Percentiles rank a stretch among this genome's conserved stretches.
phyloP scores from a whole-genome alignment of 257 asterid genomes.

The Leonotis leonurus region DNA sequence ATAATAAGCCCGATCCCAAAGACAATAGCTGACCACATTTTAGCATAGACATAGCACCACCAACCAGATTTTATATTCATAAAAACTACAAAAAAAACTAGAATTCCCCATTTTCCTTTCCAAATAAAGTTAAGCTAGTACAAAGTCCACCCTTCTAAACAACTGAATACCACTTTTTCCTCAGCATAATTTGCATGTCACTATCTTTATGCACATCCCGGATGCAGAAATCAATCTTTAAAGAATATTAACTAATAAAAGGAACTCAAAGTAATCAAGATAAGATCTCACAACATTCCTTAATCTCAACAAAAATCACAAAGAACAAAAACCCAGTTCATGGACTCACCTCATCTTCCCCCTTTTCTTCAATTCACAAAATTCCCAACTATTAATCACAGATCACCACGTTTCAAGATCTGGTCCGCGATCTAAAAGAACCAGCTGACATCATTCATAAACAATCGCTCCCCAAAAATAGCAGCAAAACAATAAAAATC shows the following conservation, averaged over 20 bases:
- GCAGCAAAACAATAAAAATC: constrained; percentile 23
- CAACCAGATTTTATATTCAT: background rate
- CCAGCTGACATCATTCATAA: constrained; percentile 37
- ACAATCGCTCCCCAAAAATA: constrained; percentile 27
- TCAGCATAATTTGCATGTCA: constrained; percentile 17
- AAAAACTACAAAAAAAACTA: background rate
- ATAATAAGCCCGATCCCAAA: constrained; percentile 6
- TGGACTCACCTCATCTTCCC: constrained; percentile 34
- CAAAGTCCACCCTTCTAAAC: constrained; percentile 7
- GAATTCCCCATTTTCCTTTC: background rate
- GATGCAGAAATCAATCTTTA: constrained; percentile 6
- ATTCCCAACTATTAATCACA: constrained; percentile 25
- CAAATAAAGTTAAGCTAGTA: background rate
- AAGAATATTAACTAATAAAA: background rate
- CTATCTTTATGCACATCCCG: constrained; percentile 16
- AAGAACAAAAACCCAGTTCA: constrained; percentile 16
- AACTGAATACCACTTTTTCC: constrained; percentile 13
- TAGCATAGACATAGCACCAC: background rate
- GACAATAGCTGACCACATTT: background rate
- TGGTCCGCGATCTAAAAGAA: constrained; percentile 57
- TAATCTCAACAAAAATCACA: constrained; percentile 14
- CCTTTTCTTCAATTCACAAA: constrained; percentile 13
- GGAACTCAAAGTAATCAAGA: constrained; percentile 10
- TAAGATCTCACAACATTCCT: constrained; percentile 20
- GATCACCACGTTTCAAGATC: constrained; percentile 62